Conservation (phyloP, 2,329 filamentous ascomycete species). For the Xylaria sp. region DNA sequence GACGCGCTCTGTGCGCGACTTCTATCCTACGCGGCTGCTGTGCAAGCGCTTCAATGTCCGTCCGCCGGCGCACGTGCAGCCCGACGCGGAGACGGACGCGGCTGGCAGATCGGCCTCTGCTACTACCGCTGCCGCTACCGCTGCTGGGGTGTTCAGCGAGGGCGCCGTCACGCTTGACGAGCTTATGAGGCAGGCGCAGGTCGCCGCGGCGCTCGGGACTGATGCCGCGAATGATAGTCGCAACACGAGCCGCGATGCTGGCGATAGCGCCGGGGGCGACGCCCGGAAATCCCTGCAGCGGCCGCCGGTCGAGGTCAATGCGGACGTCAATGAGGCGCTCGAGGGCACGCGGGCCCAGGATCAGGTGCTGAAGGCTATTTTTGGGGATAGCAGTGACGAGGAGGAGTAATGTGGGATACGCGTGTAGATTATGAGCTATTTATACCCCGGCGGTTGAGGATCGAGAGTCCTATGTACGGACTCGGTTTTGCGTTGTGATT, state of each 20-base stretch:
- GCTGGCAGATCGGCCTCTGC: no score
- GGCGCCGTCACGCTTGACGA: conserved; percentile 42
- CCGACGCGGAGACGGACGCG: conserved; percentile 50
- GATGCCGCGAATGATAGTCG: no score
- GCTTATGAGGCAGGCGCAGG: conserved; percentile 39
- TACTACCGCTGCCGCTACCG: no score
- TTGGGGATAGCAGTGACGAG: conserved; percentile 79
- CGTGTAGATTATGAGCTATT: not conserved
- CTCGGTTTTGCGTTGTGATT: no score
- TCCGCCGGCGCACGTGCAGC: conserved; percentile 70
- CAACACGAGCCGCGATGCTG: not conserved
- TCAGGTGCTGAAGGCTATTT: conserved; percentile 88
- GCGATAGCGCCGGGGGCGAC: not conserved
- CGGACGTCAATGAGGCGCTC: conserved; percentile 77
- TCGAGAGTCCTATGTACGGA: no score
- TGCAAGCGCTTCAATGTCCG: conserved; percentile 95
- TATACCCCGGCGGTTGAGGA: conserved; percentile 18
- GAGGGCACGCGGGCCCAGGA: conserved; percentile 77
- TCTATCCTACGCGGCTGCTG: conserved; percentile 81
- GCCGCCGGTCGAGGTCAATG: conserved; percentile 59
- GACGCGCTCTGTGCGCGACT: conserved; percentile 74
- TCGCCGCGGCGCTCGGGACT: not conserved
- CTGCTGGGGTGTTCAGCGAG: conserved; percentile 6
- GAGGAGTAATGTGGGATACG: conserved; percentile 41
- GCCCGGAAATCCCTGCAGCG: not conserved